Percentiles rank a stretch among this genome's conserved stretches.
These are phyloP conservation scores for Syzygium grande DNA, from an alignment of 345 rosid species.

Conservation along the genomic window DNA sequence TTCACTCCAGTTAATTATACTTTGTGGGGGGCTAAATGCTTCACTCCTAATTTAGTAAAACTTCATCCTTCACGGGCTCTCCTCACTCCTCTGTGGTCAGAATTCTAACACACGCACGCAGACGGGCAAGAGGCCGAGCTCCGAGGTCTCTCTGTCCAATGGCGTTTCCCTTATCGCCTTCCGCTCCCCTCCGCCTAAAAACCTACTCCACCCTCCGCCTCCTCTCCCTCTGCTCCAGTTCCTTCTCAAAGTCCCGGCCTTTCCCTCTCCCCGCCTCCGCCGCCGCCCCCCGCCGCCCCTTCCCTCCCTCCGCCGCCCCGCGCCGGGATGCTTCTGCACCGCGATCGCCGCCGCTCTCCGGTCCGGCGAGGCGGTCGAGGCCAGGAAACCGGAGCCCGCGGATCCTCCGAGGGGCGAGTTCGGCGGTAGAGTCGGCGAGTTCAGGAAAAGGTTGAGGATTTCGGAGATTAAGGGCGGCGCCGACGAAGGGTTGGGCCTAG, in stretches of 20 bases:
- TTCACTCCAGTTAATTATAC: neutral
- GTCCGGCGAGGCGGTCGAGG: constrained; percentile 26
- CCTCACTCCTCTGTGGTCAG: neutral
- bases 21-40: no score
- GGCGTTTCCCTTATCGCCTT: constrained; percentile 44
- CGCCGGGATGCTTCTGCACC: constrained; percentile 27
- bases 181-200: constrained; percentile 34
- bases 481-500: constrained; percentile 50
- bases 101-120: neutral
- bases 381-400: constrained; percentile 9
- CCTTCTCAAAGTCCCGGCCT: constrained; percentile 1
- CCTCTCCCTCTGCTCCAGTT: constrained; percentile 26
- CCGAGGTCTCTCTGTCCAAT: neutral
- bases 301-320: constrained; percentile 1
- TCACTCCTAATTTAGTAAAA: neutral
- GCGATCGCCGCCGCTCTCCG: constrained; percentile 24
- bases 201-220: constrained; percentile 35
- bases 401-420: constrained; percentile 14
- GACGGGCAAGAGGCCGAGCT: neutral
- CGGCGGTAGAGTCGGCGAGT: constrained; percentile 42
- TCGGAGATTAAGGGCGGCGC: constrained; percentile 72
- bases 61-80: neutral
- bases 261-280: constrained; percentile 4
- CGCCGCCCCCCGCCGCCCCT: constrained; percentile 4
- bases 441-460: constrained; percentile 65